phyloP scores from a whole-genome alignment of 352 stramenopile species.

The Nannochloropsis limnetica region DNA sequence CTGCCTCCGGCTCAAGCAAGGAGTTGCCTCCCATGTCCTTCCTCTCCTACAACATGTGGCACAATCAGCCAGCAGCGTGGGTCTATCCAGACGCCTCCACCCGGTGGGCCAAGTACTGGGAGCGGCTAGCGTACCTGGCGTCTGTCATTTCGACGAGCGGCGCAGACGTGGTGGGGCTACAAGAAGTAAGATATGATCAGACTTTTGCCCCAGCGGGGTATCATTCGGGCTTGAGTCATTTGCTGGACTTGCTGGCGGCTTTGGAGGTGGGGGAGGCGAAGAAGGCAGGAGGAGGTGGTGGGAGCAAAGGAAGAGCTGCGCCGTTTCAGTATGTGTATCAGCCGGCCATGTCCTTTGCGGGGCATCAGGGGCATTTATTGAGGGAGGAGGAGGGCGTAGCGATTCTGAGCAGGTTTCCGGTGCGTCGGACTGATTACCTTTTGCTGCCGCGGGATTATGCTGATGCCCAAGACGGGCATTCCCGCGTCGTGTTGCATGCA shows the following conservation, averaged over 20 bases:
- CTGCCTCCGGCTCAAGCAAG: not conserved
- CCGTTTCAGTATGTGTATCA: constrained; percentile 22
- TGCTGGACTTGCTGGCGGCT: not conserved
- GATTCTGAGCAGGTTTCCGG: not conserved
- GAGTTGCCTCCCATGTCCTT: not conserved
- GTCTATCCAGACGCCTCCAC: constrained; percentile 2
- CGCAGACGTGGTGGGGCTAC: not conserved
- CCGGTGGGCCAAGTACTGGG: constrained; percentile 14
- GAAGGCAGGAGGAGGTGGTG: not conserved
- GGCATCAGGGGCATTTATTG: not conserved
- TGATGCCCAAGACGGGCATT: constrained; percentile 9
- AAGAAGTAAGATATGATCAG: constrained; percentile 25
- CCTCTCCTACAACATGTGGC: constrained; percentile 32
- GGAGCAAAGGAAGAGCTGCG: not conserved
- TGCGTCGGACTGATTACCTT: not conserved
- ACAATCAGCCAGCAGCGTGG: constrained; percentile 15
- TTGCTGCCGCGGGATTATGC: not conserved
- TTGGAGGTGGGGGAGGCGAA: not conserved
- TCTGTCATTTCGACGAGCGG: constrained; percentile 18
- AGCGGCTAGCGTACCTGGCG: constrained; percentile 2
- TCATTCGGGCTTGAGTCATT: constrained; percentile 12
- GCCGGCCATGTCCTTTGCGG: constrained; percentile 21
- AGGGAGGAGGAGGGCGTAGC: constrained; percentile 4
- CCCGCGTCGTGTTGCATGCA: not conserved
- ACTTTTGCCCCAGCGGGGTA: not conserved